Evolutionary conservation across 1,284 basidiomycete species (phyloP), one percentile per base, ranked within the genome.

Genomic region (Moesziomyces globuligerus): DNA sequence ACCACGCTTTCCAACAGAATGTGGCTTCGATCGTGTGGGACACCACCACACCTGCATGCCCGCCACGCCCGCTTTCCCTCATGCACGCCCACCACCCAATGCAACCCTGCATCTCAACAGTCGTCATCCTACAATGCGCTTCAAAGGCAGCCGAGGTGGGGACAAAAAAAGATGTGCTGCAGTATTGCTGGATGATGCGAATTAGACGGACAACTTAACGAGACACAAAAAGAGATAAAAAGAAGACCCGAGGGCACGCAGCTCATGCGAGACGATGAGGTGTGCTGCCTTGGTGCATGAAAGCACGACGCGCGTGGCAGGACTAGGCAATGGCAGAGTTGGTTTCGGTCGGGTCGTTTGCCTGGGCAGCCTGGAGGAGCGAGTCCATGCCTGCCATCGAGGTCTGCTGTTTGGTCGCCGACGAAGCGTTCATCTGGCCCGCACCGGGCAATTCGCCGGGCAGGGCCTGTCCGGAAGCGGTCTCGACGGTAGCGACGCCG

Each of bases 341-440:
- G 32, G 43, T 52, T 20, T 64, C 56, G 25, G 55, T 64, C 20
- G 60, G 67, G 32, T 70, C 67, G 20, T 42, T 46, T 7, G 49
- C 28, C 21, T 53, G 55, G 0, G 60, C 52, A 24, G 59, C 41
- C 37, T 70, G 67, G 32, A 70, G 20, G 28, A 70, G 40, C 50
- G 67, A 70, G 23, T 70, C 67, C 25, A 51, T 46, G 13, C 67
- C 67, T 1, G 60, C 32, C 59, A 46, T 64, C 32, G 67, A 52
- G 7, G 46, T 52, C 42, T 70, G 67, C 56, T 70, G 67, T 41
- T 64, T 70, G 25, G 59, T 56, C 25, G 67, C 67, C 26, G 67
- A 70, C 1, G 51, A 42, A 0, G 60, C 67, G 10, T 64, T 59
- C 60, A 64, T 64, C 55, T 70, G 67, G 38, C 60, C 60, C 4